Percentiles rank a stretch among this genome's conserved stretches.
These are phyloP conservation scores for Xylariales sp. DNA, from an alignment of 2,329 filamentous ascomycete species.

Conservation along the genomic window DNA sequence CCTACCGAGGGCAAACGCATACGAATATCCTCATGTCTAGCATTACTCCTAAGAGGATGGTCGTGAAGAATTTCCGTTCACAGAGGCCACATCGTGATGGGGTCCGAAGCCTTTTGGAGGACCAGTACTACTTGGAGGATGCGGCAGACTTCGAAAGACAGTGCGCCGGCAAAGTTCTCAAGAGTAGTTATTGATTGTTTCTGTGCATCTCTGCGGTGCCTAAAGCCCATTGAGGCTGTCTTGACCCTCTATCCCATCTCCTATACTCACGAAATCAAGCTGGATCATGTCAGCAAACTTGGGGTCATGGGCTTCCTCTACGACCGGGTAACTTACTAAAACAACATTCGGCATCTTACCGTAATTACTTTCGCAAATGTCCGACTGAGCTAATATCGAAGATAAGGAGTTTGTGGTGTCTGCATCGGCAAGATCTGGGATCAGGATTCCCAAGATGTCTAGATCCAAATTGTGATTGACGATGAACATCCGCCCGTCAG, in stretches of 20 bases:
- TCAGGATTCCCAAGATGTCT: constrained; percentile 28
- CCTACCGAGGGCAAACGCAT: no score
- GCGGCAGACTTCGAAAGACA: no score
- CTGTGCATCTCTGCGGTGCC: not conserved
- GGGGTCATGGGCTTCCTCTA: not conserved
- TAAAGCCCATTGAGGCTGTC: constrained; percentile 32
- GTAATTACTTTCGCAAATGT: constrained; percentile 26
- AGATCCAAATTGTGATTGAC: constrained; percentile 36
- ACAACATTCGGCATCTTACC: constrained; percentile 32
- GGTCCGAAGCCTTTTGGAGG: no score
- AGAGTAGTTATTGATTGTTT: no score
- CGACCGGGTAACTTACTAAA: constrained; percentile 25
- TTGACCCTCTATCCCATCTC: constrained; percentile 34
- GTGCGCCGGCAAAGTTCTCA: no score
- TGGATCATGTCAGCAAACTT: constrained; percentile 17
- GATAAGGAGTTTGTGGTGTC: constrained; percentile 43
- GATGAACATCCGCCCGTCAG: constrained; percentile 38
- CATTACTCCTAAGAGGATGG: no score
- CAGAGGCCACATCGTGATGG: no score
- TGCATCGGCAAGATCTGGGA: constrained; percentile 28
- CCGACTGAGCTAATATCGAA: constrained; percentile 36
- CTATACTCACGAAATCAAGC: constrained; percentile 39
- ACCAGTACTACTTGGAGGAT: no score
- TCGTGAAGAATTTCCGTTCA: no score
- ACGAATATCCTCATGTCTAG: no score